These are phyloP conservation scores for Pilasporangium apinafurcum DNA, from an alignment of 352 stramenopile genomes.

Conservation along the genomic window DNA sequence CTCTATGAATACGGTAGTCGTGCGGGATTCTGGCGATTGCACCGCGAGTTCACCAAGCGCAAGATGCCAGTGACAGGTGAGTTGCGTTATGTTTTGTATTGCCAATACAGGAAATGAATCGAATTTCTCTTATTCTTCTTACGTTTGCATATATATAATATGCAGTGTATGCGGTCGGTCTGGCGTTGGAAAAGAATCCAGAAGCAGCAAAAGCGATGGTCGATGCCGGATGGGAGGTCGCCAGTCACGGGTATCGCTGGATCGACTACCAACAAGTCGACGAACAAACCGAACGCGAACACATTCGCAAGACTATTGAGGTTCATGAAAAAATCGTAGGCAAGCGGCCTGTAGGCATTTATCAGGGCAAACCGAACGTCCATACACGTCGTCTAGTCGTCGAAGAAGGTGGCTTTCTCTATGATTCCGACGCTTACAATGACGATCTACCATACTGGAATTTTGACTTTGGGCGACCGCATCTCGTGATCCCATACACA, in stretches of 20 bases:
- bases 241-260: constrained; percentile 93
- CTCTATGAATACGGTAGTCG: constrained; percentile 95
- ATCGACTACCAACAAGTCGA: constrained; percentile 95
- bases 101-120: no score
- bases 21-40: constrained; percentile 92
- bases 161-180: constrained; percentile 90
- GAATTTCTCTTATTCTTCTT: no score
- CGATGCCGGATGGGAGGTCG: constrained; percentile 90
- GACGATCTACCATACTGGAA: constrained; percentile 96
- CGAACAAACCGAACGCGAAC: constrained; percentile 87
- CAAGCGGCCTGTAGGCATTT: constrained; percentile 90
- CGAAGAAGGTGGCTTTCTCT: constrained; percentile 92
- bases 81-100: no score
- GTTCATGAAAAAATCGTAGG: constrained; percentile 89
- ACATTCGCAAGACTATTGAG: constrained; percentile 90
- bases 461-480: constrained; percentile 78
- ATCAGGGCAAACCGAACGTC: constrained; percentile 94
- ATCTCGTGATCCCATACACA: constrained; percentile 96
- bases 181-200: constrained; percentile 94
- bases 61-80: constrained; percentile 80
- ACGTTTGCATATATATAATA: not conserved
- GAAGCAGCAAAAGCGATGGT: constrained; percentile 88
- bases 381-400: constrained; percentile 90
- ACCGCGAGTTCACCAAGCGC: constrained; percentile 87
- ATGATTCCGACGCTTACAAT: constrained; percentile 94